Evolutionary conservation across 805 yeast species (phyloP), one percentile per base, ranked within the genome.

Genomic region (Zygotorulaspora sp.): DNA sequence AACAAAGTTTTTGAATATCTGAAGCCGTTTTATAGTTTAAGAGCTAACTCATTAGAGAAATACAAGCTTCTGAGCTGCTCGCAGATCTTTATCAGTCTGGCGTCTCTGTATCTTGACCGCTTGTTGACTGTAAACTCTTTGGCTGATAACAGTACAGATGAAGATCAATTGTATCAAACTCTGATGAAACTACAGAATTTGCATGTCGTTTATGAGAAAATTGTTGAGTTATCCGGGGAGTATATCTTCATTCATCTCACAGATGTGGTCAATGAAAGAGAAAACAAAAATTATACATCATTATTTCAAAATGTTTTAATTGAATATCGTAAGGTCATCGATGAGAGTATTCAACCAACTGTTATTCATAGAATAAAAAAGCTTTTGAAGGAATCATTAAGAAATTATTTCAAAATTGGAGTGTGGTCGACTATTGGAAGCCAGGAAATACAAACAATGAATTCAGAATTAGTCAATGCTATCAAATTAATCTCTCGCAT

Each of bases 1-100:
- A 58, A 57, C 33, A 75, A 75, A 36, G 65, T 65, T 14, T 62
- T 56, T 23, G 43, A 41, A 6, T 61, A 62, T 25, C 48, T 68
- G 31, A 63, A 63, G 38, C 68, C 71, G 4, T 60, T 65, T 34
- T 75, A 52, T 41, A 45, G 49, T 15, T 28, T 59, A 20, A 49
- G 47, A 16, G 35, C 36, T 10, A 38, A 43, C 23, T 28, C 39
- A 6, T 28, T 60, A 10, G 36, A 48, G 25, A 50, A 43, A 22
- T 53, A 46, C 31, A 58, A 58, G 37, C 34, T 60, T 12, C 43
- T 46, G 30, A 49, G 53, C 5, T 51, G 53, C 25, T 53, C 57
- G 4, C 47, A 53, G 28, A 57, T 58, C 10, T 58, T 57, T 25
- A 37, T 60, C 36, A 49, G 44, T 12, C 32, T 60, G 16, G 40